phyloP scores from a whole-genome alignment of 345 rosid species.

The Carallia pectinifolia region DNA sequence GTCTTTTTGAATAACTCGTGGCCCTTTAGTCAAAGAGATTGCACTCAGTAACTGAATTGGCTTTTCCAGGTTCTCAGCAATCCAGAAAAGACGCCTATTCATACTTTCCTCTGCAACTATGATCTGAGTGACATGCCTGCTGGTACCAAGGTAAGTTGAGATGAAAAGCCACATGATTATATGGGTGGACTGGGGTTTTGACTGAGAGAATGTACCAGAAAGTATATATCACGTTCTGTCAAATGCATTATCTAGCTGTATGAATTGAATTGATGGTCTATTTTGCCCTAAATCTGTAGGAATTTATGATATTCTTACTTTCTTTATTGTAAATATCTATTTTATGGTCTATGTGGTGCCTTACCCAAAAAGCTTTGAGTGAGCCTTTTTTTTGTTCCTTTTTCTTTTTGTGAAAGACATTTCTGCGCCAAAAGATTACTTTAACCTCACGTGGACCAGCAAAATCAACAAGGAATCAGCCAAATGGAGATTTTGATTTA shows the following conservation, averaged over 20 bases:
- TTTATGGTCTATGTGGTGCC: background rate
- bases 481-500: constrained; percentile 2
- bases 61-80: constrained; percentile 86
- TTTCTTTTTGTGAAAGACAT: constrained; percentile 48
- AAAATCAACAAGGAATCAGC: background rate
- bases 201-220: background rate
- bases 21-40: background rate
- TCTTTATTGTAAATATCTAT: background rate
- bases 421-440: constrained; percentile 85
- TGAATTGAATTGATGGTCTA: background rate
- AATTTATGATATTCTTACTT: background rate
- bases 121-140: constrained; percentile 97
- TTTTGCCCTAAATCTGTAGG: background rate
- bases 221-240: background rate
- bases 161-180: background rate
- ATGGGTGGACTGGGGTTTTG: background rate
- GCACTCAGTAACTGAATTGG: constrained; percentile 4
- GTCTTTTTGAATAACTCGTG: background rate
- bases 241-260: background rate
- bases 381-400: background rate
- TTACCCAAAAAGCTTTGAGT: background rate
- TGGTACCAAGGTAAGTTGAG: constrained; percentile 60
- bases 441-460: constrained; percentile 49
- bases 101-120: constrained; percentile 88
- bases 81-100: constrained; percentile 96